These are phyloP conservation scores for Alternaria triticina DNA, from an alignment of 2,329 filamentous ascomycete genomes.

Conservation along the genomic window DNA sequence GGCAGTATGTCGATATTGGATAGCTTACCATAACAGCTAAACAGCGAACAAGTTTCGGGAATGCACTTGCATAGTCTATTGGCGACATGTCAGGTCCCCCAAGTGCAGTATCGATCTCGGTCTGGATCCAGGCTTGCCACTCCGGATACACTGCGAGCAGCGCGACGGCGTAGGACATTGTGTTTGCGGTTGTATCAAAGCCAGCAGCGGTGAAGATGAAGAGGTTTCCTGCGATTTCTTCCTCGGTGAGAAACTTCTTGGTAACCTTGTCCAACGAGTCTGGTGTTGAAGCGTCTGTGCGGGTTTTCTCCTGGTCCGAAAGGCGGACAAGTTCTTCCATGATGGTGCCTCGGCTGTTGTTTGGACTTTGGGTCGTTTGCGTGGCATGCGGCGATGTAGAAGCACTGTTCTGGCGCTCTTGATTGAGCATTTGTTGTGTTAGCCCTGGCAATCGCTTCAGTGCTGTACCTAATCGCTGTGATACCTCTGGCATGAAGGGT, in stretches of 20 bases:
- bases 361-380: neutral
- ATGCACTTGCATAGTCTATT: neutral
- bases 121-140: slow-evolving; percentile 59
- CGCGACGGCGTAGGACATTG: slow-evolving; percentile 55
- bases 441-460: neutral
- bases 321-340: slow-evolving; percentile 5
- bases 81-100: neutral
- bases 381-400: neutral
- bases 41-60: neutral
- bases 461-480: neutral
- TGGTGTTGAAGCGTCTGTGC: neutral
- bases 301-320: neutral
- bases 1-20: neutral
- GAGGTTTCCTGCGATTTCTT: slow-evolving; percentile 27
- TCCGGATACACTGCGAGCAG: slow-evolving; percentile 55
- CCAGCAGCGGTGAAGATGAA: slow-evolving; percentile 30
- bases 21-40: slow-evolving; percentile 3
- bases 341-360: neutral
- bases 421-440: neutral
- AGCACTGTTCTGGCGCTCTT: neutral
- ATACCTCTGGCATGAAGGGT: slow-evolving; percentile 4
- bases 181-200: slow-evolving; percentile 50
- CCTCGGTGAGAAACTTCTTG: slow-evolving; percentile 6
- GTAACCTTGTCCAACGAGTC: neutral
- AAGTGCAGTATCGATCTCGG: slow-evolving; percentile 53